A percentile compares a stretch with the other conserved stretches of the same genome.
Evolutionary conservation across 352 stramenopile genomes (phyloP).

Genomic region (Pythium oligandrum): DNA sequence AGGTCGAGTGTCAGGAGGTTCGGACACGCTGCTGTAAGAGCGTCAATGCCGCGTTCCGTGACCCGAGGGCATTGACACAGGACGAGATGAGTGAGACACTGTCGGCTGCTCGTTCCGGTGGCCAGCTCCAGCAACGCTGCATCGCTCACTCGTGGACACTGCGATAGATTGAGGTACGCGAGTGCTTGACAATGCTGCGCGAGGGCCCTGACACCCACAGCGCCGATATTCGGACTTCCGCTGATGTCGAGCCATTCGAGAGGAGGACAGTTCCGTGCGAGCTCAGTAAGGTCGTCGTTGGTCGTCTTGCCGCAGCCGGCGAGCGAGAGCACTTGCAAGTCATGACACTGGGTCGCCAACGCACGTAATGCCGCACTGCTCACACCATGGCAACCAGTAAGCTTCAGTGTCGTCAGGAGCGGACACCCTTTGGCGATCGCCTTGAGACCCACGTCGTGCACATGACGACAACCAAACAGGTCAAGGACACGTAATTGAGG

Average conservation of each 20-base stretch:
- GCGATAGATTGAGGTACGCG: slow-evolving; percentile 66
- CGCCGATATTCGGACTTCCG: slow-evolving; percentile 62
- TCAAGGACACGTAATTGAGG: slow-evolving; percentile 69
- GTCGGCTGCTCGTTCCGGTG: slow-evolving; percentile 11
- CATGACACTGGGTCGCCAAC: slow-evolving; percentile 67
- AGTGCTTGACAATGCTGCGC: slow-evolving; percentile 52
- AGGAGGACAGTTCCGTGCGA: slow-evolving; percentile 44
- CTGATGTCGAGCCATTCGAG: slow-evolving; percentile 84
- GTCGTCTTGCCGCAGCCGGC: slow-evolving; percentile 77
- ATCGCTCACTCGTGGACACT: slow-evolving; percentile 77
- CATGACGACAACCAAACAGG: slow-evolving; percentile 86
- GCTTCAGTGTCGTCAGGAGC: slow-evolving; percentile 75
- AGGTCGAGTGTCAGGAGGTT: slow-evolving; percentile 87
- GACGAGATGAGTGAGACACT: slow-evolving; percentile 36
- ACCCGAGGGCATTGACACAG: slow-evolving; percentile 68
- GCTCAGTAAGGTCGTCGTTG: slow-evolving; percentile 58
- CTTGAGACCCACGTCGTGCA: slow-evolving; percentile 74
- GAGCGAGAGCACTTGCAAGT: slow-evolving; percentile 73
- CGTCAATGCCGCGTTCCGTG: slow-evolving; percentile 63
- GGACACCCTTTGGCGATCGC: slow-evolving; percentile 81
- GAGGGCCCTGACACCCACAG: slow-evolving; percentile 48
- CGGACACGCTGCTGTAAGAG: slow-evolving; percentile 48
- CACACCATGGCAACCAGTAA: slow-evolving; percentile 84
- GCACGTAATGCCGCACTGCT: slow-evolving; percentile 68
- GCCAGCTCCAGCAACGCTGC: slow-evolving; percentile 46